Evolutionary conservation across 495 filamentous ascomycete species (phyloP), one percentile per base, ranked within the genome.

Genomic region (Durotheca rogersii): DNA sequence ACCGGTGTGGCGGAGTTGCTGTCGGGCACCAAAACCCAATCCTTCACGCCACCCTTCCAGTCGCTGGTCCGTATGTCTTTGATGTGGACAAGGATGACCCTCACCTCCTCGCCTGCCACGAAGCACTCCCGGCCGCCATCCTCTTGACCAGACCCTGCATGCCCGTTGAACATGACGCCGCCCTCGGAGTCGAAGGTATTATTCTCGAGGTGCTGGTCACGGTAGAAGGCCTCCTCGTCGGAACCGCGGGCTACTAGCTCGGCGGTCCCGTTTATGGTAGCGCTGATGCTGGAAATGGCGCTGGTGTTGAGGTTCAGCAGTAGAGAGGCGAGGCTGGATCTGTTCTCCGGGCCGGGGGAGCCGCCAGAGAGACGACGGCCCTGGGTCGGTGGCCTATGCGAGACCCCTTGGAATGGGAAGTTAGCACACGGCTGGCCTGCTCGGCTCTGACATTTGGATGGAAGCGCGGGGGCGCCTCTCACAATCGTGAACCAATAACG

Each of bases 401-500:
- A 95, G 11, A 96, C 89, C 93, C 74, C 73, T 76, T 16, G 10
- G 7, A 7, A 7, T 30, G 2, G 19, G 4, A 21, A 12, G 6
- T 31, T 17, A 37, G 12, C 27, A 18, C 7, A 14, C 41, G 23
- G 2, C 16, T 4, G 6, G 6, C 12, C 39, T 5, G 7, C 21
- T 10, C 32, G 27, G 5, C 6, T 43, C 27, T 18, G 3, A n/a
- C 21, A 33, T 25, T 14, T 14, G 23, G 17, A 37, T 18, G 18
- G 10, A n/a, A n/a, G 30, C n/a, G 7, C 31, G 29, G 17, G 31
- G 25, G 10, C 7, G 32, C 27, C 18, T 11, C 56, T 45, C 55
- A 76, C 92, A 98, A 69, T 98, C 93, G 72, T 98, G 93, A 9
- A 97, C 93, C 18, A 97, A 82, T n/a, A 98, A 72, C 1, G 87